A percentile compares a stretch with the other conserved stretches of the same genome.
phyloP scores from a whole-genome alignment of 108 stramenopile genomes.

The Cyclostephanos invisitatus region DNA sequence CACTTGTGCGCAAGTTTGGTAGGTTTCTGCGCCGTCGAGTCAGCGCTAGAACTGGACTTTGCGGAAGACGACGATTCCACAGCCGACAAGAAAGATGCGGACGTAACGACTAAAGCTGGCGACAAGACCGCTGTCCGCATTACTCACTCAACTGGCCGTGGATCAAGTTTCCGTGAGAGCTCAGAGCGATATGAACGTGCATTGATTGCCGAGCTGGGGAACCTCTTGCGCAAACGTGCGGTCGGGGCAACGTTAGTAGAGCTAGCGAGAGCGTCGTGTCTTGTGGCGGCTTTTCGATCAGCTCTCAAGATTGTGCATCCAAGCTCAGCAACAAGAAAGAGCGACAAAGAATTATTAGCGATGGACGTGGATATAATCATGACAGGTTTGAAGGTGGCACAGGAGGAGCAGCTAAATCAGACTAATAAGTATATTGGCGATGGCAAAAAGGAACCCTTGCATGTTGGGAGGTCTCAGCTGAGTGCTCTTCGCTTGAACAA shows the following conservation, averaged over 20 bases:
- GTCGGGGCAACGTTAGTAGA: conserved; percentile 75
- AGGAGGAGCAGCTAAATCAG: conserved; percentile 87
- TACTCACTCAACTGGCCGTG: conserved; percentile 49
- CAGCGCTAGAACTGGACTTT: conserved; percentile 85
- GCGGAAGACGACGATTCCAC: conserved; percentile 69
- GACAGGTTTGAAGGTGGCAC: conserved; percentile 83
- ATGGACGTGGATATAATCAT: conserved; percentile 89
- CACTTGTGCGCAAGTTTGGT: conserved; percentile 86
- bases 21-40: conserved; percentile 90
- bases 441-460: conserved; percentile 75
- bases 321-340: conserved; percentile 78
- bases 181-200: conserved; percentile 85
- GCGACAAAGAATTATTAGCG: conserved; percentile 79
- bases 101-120: conserved; percentile 23
- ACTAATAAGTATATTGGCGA: conserved; percentile 72
- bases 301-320: conserved; percentile 89
- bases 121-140: conserved; percentile 36
- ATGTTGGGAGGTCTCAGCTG: conserved; percentile 41
- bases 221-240: conserved; percentile 70
- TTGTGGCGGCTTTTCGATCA: conserved; percentile 85
- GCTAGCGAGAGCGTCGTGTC: conserved; percentile 73
- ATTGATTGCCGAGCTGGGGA: conserved; percentile 82
- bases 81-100: conserved; percentile 47
- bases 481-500: conserved; percentile 38
- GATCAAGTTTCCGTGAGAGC: conserved; percentile 77